These are phyloP conservation scores for Nicotiana obtusifolia DNA, from an alignment of 257 asterid genomes.

Conservation along the genomic window DNA sequence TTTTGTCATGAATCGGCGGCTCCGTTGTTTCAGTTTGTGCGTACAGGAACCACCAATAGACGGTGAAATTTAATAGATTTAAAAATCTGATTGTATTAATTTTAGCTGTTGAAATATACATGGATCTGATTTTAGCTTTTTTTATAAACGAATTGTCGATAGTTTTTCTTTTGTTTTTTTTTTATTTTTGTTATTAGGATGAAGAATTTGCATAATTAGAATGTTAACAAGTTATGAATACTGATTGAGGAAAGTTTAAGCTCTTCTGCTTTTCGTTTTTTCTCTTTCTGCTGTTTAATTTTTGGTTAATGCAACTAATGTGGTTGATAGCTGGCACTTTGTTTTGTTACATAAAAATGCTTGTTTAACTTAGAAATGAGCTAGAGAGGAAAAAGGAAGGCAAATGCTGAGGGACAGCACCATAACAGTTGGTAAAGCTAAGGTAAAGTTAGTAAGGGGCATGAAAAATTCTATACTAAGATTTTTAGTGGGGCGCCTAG, in stretches of 20 bases:
- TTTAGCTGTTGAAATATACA: background rate
- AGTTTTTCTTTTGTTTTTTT: background rate
- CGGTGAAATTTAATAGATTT: constrained; percentile 7
- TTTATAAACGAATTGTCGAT: background rate
- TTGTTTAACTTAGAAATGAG: no score
- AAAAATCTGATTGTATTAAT: background rate
- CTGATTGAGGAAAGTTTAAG: background rate
- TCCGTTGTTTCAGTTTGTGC: constrained; percentile 42
- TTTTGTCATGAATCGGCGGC: constrained; percentile 44
- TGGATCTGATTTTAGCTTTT: background rate
- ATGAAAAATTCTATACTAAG: no score
- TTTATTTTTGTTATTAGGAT: background rate
- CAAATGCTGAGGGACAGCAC: no score
- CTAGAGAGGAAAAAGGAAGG: no score
- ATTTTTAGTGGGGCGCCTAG: no score
- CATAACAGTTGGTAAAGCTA: no score
- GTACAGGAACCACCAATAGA: constrained; percentile 41
- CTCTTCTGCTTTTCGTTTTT: background rate
- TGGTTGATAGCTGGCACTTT: no score
- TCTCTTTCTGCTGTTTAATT: background rate
- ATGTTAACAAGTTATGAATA: background rate
- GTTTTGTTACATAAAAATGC: no score
- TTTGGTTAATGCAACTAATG: background rate
- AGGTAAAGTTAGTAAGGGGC: no score
- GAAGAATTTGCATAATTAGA: background rate